Conservation (phyloP, 1,284 basidiomycete species). For the Cutaneotrichosporon mucoides region DNA sequence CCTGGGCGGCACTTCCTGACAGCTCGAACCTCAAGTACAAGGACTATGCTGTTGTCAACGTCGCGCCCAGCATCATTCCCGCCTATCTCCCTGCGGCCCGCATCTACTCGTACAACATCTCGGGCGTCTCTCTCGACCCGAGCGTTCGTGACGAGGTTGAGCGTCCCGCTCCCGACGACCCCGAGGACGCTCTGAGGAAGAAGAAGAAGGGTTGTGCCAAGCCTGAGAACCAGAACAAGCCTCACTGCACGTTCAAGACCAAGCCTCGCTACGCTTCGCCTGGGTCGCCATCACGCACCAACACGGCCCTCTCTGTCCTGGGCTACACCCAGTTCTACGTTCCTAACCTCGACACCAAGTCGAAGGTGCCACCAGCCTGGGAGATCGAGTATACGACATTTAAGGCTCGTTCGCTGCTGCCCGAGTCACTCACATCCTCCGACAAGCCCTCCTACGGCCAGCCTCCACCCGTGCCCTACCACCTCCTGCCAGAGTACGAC, state of each 20-base stretch:
- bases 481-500: constrained; percentile 58
- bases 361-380: constrained; percentile 61
- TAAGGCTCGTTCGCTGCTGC: constrained; percentile 50
- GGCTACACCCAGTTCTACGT: constrained; percentile 65
- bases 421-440: constrained; percentile 15
- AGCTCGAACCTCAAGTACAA: constrained; percentile 58
- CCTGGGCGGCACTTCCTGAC: constrained; percentile 48
- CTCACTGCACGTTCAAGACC: constrained; percentile 45
- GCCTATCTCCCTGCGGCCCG: constrained; percentile 80
- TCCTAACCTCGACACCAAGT: constrained; percentile 60
- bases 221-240: constrained; percentile 47
- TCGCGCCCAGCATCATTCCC: constrained; percentile 77
- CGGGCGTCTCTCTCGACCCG: constrained; percentile 48
- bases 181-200: constrained; percentile 19
- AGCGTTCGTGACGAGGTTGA: constrained; percentile 2
- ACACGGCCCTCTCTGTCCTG: constrained; percentile 36
- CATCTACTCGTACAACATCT: constrained; percentile 71
- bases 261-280: constrained; percentile 43
- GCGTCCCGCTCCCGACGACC: constrained; percentile 16
- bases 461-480: constrained; percentile 59
- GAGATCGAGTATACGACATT: constrained; percentile 77
- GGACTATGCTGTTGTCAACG: constrained; percentile 70
- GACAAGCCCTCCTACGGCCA: constrained; percentile 13
- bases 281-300: constrained; percentile 39
- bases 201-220: constrained; percentile 38